phyloP scores from a whole-genome alignment of 164 flowering plant species.

The Santalum album region DNA sequence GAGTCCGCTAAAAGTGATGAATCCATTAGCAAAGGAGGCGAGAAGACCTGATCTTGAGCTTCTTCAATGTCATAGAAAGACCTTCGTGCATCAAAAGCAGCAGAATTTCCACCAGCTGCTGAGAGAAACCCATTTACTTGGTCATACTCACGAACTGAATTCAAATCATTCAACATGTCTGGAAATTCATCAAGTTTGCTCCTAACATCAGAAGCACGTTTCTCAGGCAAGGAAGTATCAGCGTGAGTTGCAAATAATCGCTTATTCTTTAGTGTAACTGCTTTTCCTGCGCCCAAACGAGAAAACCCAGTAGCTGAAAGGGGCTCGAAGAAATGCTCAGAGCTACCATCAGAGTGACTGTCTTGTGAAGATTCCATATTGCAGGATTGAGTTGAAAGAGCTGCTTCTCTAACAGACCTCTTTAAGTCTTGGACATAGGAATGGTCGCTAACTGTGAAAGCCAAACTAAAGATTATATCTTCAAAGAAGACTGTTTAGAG shows the following conservation, averaged over 20 bases:
- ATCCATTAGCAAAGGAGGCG: constrained; percentile 91
- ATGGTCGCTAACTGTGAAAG: constrained; percentile 45
- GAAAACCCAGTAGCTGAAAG: constrained; percentile 49
- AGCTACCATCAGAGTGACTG: constrained; percentile 55
- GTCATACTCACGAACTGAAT: constrained; percentile 40
- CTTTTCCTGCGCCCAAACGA: constrained; percentile 32
- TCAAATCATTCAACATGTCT: constrained; percentile 32
- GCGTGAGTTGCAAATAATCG: constrained; percentile 37
- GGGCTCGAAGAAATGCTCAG: constrained; percentile 79
- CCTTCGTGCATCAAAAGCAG: constrained; percentile 31
- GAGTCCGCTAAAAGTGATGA: constrained; percentile 58
- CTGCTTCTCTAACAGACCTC: constrained; percentile 91
- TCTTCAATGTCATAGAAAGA: constrained; percentile 24
- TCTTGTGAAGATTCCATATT: constrained; percentile 50
- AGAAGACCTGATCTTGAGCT: constrained; percentile 59
- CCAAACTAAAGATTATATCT: too few species aligned
- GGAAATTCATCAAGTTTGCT: constrained; percentile 36
- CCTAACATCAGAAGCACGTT: constrained; percentile 17
- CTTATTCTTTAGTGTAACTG: constrained; percentile 34
- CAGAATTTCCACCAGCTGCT: constrained; percentile 30
- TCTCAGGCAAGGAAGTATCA: too few species aligned
- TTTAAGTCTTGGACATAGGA: constrained; percentile 62
- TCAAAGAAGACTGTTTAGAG: too few species aligned
- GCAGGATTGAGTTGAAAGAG: constrained; percentile 47
- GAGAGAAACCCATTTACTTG: constrained; percentile 54